Percentiles rank a stretch among this genome's conserved stretches.
Conservation (phyloP, 495 filamentous ascomycete genomes). For the Lophiostoma macrostomum region DNA sequence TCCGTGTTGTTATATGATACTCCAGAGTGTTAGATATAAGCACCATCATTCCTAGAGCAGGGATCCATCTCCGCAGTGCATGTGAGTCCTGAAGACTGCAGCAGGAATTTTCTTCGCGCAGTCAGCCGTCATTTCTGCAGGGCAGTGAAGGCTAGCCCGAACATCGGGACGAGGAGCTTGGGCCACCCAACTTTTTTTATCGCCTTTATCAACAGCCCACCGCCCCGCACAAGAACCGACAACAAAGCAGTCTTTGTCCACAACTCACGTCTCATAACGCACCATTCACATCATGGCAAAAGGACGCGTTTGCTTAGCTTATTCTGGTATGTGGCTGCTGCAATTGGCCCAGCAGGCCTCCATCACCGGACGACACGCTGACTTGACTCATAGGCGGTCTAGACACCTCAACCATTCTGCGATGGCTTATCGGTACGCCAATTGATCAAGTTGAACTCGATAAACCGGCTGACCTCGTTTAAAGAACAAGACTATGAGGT, state of each 20-base stretch:
- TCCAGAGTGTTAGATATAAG: too few species aligned
- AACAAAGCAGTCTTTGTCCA: not conserved
- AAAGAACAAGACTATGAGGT: constrained; percentile 64
- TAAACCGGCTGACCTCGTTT: not conserved
- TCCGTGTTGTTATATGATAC: too few species aligned
- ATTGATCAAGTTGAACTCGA: too few species aligned
- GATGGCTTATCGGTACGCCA: constrained; percentile 26
- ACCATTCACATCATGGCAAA: constrained; percentile 19
- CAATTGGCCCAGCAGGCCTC: too few species aligned
- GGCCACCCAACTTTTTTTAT: constrained; percentile 16
- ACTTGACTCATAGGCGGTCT: constrained; percentile 25
- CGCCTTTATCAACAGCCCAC: constrained; percentile 11
- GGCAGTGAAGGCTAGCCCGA: constrained; percentile 16
- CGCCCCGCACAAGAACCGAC: not conserved
- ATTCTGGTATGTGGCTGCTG: constrained; percentile 24
- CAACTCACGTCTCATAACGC: not conserved
- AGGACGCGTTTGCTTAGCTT: constrained; percentile 31
- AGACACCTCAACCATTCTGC: constrained; percentile 26
- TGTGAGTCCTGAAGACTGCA: too few species aligned
- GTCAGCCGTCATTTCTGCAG: constrained; percentile 18
- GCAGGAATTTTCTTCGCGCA: constrained; percentile 16
- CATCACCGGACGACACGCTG: not conserved
- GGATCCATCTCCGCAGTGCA: too few species aligned
- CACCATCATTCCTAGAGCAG: too few species aligned
- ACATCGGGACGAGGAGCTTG: constrained; percentile 21